These are phyloP conservation scores for Pilaira anomala DNA, from an alignment of 192 early-diverging fungal species.

Conservation along the genomic window DNA sequence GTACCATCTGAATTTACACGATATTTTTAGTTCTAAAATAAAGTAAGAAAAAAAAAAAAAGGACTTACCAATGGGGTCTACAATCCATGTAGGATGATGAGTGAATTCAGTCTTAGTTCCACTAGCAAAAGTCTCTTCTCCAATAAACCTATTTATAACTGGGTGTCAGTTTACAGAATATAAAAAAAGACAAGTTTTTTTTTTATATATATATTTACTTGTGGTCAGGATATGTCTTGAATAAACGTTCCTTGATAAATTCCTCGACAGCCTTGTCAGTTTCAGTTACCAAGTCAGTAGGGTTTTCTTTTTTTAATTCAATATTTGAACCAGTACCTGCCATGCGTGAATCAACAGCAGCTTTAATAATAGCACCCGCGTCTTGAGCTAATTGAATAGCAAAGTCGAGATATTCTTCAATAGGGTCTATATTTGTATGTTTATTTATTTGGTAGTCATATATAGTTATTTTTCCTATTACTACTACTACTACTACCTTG, in stretches of 20 bases:
- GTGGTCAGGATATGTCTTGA: constrained; percentile 59
- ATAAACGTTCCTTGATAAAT: constrained; percentile 61
- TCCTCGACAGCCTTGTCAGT: constrained; percentile 82
- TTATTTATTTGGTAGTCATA: too few species aligned
- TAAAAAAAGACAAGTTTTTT: neutral
- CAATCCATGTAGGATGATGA: constrained; percentile 82
- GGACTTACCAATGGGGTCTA: constrained; percentile 74
- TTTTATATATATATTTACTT: constrained; percentile 35
- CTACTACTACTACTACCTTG: neutral
- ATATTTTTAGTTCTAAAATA: too few species aligned
- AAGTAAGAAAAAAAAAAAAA: neutral
- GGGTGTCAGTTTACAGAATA: neutral
- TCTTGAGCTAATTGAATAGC: constrained; percentile 49
- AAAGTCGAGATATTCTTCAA: constrained; percentile 36
- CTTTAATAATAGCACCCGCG: constrained; percentile 57
- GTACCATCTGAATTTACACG: constrained; percentile 53
- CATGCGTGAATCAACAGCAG: constrained; percentile 49
- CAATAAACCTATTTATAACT: constrained; percentile 84
- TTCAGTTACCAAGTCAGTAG: constrained; percentile 80
- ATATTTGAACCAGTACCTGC: constrained; percentile 38
- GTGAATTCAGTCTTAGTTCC: constrained; percentile 53
- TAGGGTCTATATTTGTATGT: neutral
- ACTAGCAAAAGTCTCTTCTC: constrained; percentile 78
- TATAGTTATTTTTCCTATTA: neutral
- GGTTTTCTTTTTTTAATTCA: constrained; percentile 59